These are phyloP conservation scores for Microbotryomycetes sp. DNA, from an alignment of 1,284 basidiomycete species.

Conservation along the genomic window DNA sequence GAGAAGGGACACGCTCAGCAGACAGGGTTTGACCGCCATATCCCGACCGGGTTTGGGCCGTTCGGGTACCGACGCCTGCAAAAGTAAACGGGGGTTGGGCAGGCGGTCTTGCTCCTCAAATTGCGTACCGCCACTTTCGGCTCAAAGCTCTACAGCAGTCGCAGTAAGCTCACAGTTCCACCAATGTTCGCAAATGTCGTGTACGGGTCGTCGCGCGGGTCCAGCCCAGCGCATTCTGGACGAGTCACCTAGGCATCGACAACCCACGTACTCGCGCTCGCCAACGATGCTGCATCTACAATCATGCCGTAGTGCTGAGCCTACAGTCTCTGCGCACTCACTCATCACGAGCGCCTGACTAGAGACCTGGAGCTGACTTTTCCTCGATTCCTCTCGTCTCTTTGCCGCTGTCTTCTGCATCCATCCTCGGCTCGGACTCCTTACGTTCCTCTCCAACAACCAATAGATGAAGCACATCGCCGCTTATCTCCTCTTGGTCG, in stretches of 20 bases:
- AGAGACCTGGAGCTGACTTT: neutral
- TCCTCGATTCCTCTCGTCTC: neutral
- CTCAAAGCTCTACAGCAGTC: neutral
- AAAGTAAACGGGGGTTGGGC: neutral
- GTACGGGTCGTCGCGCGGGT: too few relatives aligned
- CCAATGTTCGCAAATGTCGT: too few relatives aligned
- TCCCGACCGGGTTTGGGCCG: constrained; percentile 30
- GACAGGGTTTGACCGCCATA: too few relatives aligned
- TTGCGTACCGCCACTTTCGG: neutral
- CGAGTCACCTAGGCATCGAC: too few relatives aligned
- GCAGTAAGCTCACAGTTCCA: neutral
- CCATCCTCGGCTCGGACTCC: neutral
- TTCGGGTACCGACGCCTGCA: neutral
- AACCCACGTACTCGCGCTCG: too few relatives aligned
- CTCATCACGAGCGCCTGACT: neutral
- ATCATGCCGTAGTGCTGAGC: too few relatives aligned
- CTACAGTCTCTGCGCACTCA: too few relatives aligned
- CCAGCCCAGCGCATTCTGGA: too few relatives aligned
- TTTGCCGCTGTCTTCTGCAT: too few relatives aligned
- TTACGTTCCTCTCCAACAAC: neutral
- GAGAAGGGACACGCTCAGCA: too few relatives aligned
- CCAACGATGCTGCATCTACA: neutral
- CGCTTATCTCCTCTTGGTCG: constrained; percentile 94
- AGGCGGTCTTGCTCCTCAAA: neutral
- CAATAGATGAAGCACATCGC: constrained; percentile 89